Base-by-base conservation (phyloP, 1,284 basidiomycete genomes). In the Austroboletus niveus region DNA sequence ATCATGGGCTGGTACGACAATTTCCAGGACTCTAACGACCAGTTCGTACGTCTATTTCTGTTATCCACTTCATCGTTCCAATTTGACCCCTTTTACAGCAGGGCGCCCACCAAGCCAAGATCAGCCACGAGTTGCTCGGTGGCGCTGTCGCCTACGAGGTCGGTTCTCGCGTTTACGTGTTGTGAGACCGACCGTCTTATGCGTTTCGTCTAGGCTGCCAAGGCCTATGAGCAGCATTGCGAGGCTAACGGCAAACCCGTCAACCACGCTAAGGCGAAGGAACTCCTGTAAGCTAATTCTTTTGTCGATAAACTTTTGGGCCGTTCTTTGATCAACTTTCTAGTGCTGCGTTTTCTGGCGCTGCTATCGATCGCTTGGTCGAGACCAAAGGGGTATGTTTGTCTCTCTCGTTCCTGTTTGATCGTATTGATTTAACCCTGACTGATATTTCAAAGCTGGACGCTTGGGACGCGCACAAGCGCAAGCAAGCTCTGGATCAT, bases 371-470 rank as follows among this genome's bases (percentile, higher is more conserved):
- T 40, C 56, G 22, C 0, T n/a, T 65, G 30, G n/a, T 4, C 1
- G 61, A 65, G 48, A 63, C 60, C n/a, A 63, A 61, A 36, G 60
- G 60, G 34, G 60, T 61, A 48, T 24, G 60, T 57, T 8, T 27
- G 7, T 29, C 27, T 6, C 7, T 29, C 8, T 29, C 22, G 22
- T 29, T 6, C 27, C 27, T 29, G 41, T 4, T 5, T 27, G 8
- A 7, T 11, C 6, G 32, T 7, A 5, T 40, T 17, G 36, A 7
- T n/a, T 24, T 14, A 22, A 22, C 22, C 17, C 9, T 24, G 22
- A 11, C 8, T 22, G 8, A 11, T 24, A 3, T 27, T 27, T 38
- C 4, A 24, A 42, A 65, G 61, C 1, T 1, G 0, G 49, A 65
- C 5, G 32, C 44, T 15, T 61, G 5, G 8, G 62, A 61, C 12